Conservation (phyloP, 2,329 filamentous ascomycete species). For the Ceratocystis papillata region DNA sequence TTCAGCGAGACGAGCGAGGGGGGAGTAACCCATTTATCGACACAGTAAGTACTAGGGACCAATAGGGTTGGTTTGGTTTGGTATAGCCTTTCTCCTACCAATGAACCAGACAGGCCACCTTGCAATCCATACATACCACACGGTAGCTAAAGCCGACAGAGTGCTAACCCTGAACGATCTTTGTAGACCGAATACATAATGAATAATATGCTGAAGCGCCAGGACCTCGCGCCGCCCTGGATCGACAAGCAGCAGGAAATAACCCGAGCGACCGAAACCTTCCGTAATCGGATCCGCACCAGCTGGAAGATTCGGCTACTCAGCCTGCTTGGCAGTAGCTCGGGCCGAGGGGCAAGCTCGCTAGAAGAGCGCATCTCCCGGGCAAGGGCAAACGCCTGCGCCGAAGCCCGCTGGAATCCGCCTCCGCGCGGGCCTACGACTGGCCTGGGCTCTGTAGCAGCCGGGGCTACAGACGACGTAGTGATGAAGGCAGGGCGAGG, state of each 20-base stretch:
- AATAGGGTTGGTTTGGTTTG: too few species aligned
- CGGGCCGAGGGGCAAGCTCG: conserved; percentile 44
- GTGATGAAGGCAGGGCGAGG: conserved; percentile 36
- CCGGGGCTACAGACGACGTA: conserved; percentile 39
- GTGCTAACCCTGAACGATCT: neutral
- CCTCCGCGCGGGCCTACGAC: conserved; percentile 30
- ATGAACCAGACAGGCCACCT: too few species aligned
- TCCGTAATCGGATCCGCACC: conserved; percentile 61
- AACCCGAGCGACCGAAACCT: conserved; percentile 54
- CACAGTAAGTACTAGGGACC: conserved; percentile 37
- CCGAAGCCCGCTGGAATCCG: conserved; percentile 59
- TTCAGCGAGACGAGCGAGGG: conserved; percentile 72
- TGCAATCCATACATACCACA: too few species aligned
- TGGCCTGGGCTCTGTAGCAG: conserved; percentile 31
- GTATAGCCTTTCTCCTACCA: too few species aligned
- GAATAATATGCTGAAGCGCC: conserved; percentile 96
- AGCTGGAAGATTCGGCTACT: conserved; percentile 82
- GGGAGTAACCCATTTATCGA: conserved; percentile 84
- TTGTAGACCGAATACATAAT: conserved; percentile 79
- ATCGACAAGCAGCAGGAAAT: conserved; percentile 97
- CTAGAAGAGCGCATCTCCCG: conserved; percentile 60
- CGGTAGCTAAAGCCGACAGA: neutral
- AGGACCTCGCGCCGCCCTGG: conserved; percentile 94
- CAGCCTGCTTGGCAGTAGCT: conserved; percentile 59
- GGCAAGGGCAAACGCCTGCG: conserved; percentile 63